Conservation (phyloP, 768 basidiomycete genomes). For the Daedaleopsis nitida region DNA sequence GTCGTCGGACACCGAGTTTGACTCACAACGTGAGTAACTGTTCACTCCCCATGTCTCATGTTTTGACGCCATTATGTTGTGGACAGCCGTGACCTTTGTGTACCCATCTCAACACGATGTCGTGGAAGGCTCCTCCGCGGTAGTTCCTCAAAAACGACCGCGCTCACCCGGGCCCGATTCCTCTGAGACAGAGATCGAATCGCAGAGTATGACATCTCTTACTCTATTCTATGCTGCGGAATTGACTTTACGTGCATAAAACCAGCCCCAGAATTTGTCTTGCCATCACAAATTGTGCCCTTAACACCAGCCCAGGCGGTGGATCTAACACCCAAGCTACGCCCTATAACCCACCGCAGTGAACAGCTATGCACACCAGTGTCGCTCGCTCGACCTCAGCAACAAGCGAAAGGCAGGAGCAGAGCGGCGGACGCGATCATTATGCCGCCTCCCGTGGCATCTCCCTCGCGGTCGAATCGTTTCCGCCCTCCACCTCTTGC, state of each 20-base stretch:
- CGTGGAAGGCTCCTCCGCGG: neutral
- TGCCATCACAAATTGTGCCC: conserved; percentile 6
- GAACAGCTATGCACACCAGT: conserved; percentile 10
- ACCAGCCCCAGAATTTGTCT: conserved; percentile 13
- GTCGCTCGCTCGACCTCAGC: conserved; percentile 5
- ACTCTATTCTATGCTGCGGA: too few relatives aligned
- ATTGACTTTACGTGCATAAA: neutral
- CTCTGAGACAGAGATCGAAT: conserved; percentile 24
- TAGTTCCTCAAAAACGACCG: conserved; percentile 2
- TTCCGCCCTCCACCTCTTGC: neutral
- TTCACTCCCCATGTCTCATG: neutral
- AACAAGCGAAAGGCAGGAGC: neutral
- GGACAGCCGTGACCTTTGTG: conserved; percentile 7
- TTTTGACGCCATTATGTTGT: neutral
- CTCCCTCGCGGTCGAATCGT: neutral
- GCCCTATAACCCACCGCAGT: neutral
- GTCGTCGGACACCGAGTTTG: conserved; percentile 16
- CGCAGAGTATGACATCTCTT: conserved; percentile 12
- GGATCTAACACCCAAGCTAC: conserved; percentile 6
- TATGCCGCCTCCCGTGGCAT: neutral
- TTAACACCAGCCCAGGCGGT: neutral
- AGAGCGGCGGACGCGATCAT: neutral
- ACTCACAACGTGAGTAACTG: conserved; percentile 15
- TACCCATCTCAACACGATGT: conserved; percentile 11
- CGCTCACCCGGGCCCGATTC: conserved; percentile 7